Percentiles rank a stretch among this genome's conserved stretches.
phyloP scores from a whole-genome alignment of 305 asterid species.

The Rubia balearica region DNA sequence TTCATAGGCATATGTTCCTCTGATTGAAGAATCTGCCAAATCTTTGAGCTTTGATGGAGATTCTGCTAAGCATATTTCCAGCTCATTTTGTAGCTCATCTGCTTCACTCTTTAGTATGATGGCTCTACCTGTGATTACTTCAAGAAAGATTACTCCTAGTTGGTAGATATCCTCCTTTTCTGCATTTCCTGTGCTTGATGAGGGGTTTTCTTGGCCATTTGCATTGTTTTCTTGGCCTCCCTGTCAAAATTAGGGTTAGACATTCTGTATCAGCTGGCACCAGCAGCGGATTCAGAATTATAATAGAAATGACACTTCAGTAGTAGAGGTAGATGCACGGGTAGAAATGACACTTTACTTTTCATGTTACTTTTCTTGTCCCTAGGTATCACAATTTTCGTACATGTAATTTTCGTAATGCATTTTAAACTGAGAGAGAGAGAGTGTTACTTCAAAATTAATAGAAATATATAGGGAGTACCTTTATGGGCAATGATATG shows the following conservation, averaged over 20 bases:
- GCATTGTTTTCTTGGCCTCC: conserved; percentile 66
- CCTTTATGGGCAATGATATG: conserved; percentile 70
- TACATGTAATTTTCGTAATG: too few relatives aligned
- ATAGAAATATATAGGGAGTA: conserved; percentile 10
- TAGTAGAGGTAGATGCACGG: too few relatives aligned
- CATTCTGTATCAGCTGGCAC: background rate
- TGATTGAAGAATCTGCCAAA: conserved; percentile 68
- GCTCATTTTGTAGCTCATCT: conserved; percentile 53
- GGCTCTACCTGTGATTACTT: conserved; percentile 61
- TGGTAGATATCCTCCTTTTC: conserved; percentile 72
- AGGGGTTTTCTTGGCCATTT: conserved; percentile 32
- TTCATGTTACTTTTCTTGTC: too few relatives aligned
- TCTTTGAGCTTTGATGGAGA: conserved; percentile 66
- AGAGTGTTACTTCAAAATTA: background rate
- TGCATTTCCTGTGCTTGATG: conserved; percentile 38
- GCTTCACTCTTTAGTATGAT: conserved; percentile 50
- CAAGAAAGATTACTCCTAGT: conserved; percentile 67
- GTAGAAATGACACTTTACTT: too few relatives aligned
- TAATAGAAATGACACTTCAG: too few relatives aligned
- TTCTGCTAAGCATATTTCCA: conserved; percentile 77
- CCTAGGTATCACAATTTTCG: too few relatives aligned
- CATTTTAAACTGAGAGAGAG: too few relatives aligned
- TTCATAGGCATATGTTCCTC: conserved; percentile 86
- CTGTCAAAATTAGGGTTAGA: conserved; percentile 25
- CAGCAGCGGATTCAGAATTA: background rate